Conservation (phyloP, 495 filamentous ascomycete genomes). For the Neurospora sp. region DNA sequence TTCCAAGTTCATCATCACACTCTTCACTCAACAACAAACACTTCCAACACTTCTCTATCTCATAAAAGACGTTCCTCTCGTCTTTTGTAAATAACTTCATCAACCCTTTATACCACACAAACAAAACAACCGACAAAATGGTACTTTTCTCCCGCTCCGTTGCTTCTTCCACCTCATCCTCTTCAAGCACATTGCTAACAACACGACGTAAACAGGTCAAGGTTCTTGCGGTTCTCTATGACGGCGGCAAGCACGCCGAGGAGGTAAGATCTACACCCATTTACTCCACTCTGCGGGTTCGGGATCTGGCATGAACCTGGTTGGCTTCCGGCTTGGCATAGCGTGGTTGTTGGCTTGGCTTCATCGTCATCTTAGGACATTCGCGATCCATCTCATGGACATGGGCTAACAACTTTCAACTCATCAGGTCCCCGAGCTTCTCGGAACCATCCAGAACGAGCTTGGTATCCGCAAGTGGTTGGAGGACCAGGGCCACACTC, state of each 20-base stretch:
- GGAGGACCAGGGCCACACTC: conserved; percentile 87
- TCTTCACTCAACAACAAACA: neutral
- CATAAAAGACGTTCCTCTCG: neutral
- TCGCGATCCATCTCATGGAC: neutral
- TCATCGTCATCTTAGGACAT: neutral
- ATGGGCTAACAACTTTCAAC: neutral
- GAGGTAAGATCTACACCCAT: conserved; percentile 28
- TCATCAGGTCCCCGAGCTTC: conserved; percentile 63
- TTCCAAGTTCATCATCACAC: neutral
- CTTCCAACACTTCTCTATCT: neutral
- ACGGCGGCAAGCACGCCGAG: conserved; percentile 41
- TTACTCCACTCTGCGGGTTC: neutral
- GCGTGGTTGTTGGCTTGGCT: neutral
- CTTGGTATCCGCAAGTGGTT: conserved; percentile 94
- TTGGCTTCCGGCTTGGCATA: neutral
- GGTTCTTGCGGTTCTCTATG: conserved; percentile 46
- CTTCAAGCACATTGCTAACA: conserved; percentile 26
- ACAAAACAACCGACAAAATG: conserved; percentile 34
- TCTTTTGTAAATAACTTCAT: neutral
- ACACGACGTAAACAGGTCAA: conserved; percentile 45
- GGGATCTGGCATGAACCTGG: neutral
- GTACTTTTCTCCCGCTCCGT: conserved; percentile 37
- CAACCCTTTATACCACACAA: neutral
- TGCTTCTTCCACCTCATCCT: conserved; percentile 22
- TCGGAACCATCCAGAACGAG: conserved; percentile 97